Evolutionary conservation across 345 rosid species (phyloP).

Genomic region (Citrus unshiu): DNA sequence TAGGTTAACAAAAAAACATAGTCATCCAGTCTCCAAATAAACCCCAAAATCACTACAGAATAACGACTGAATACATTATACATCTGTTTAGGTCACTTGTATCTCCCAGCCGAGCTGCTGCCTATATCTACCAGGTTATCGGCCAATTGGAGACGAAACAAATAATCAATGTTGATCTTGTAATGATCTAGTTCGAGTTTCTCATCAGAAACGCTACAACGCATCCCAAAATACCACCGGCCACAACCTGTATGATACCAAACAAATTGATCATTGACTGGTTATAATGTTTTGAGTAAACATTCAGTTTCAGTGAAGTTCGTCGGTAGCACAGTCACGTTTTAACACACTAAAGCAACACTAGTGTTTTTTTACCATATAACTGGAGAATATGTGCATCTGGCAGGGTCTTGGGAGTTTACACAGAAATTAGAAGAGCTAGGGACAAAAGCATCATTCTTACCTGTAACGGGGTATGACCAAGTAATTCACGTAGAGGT

Average conservation of each 20-base stretch:
- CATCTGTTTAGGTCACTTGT: background rate
- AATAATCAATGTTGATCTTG: background rate
- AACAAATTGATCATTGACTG: background rate
- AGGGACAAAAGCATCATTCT: background rate
- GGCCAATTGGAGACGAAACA: background rate
- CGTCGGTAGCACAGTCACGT: background rate
- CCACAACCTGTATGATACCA: slow-evolving; percentile 64
- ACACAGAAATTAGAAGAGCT: background rate
- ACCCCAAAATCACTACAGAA: background rate
- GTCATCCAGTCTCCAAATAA: background rate
- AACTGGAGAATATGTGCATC: background rate
- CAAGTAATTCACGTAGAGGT: slow-evolving; percentile 93
- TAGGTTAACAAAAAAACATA: background rate
- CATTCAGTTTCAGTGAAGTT: background rate
- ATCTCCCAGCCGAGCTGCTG: background rate
- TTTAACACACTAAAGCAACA: background rate
- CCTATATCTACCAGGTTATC: background rate
- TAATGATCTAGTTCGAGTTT: slow-evolving; percentile 34
- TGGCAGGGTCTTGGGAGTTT: background rate
- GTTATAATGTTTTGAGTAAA: background rate
- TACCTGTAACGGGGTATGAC: slow-evolving; percentile 96
- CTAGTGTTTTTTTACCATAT: background rate
- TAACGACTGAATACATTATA: too few relatives aligned
- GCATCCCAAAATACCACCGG: slow-evolving; percentile 75
- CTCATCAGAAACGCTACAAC: slow-evolving; percentile 74